These are phyloP conservation scores for Rhodotorula sp. DNA, from an alignment of 1,284 basidiomycete genomes.

Conservation along the genomic window DNA sequence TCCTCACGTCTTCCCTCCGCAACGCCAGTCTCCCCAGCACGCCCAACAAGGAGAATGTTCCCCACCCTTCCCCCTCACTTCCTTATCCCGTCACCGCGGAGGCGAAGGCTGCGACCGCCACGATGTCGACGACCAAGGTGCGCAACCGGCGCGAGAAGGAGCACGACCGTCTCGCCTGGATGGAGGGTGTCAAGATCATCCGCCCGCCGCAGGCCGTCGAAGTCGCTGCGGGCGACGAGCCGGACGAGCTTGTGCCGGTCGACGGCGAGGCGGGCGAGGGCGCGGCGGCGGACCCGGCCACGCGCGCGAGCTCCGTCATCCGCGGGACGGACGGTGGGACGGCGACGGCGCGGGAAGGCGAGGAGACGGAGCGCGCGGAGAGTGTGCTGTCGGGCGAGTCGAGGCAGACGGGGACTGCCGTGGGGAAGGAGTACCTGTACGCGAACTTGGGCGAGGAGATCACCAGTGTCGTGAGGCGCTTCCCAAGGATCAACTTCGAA, in stretches of 20 bases:
- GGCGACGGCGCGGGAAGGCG: constrained; percentile 38
- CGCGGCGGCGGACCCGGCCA: neutral
- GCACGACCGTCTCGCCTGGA: constrained; percentile 45
- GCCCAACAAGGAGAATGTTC: constrained; percentile 13
- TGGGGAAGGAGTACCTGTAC: constrained; percentile 26
- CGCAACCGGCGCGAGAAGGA: constrained; percentile 33
- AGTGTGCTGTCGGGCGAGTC: constrained; percentile 27
- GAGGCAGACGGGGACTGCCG: constrained; percentile 29
- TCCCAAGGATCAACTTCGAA: constrained; percentile 77
- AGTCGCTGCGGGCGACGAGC: neutral
- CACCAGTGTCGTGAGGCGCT: constrained; percentile 70
- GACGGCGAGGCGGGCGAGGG: neutral
- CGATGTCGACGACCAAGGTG: constrained; percentile 38
- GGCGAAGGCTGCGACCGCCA: constrained; percentile 14
- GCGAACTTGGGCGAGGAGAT: constrained; percentile 55
- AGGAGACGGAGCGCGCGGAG: constrained; percentile 38
- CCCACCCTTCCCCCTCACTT: neutral
- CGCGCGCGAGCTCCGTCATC: constrained; percentile 34
- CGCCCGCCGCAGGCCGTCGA: constrained; percentile 19
- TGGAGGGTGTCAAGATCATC: constrained; percentile 45
- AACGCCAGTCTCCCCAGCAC: constrained; percentile 14
- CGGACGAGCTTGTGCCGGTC: neutral
- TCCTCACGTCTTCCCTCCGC: constrained; percentile 35
- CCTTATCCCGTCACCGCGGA: neutral
- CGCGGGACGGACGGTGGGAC: constrained; percentile 36